These are phyloP conservation scores for Candida namnaoensis DNA, from an alignment of 805 yeast genomes.

Conservation along the genomic window DNA sequence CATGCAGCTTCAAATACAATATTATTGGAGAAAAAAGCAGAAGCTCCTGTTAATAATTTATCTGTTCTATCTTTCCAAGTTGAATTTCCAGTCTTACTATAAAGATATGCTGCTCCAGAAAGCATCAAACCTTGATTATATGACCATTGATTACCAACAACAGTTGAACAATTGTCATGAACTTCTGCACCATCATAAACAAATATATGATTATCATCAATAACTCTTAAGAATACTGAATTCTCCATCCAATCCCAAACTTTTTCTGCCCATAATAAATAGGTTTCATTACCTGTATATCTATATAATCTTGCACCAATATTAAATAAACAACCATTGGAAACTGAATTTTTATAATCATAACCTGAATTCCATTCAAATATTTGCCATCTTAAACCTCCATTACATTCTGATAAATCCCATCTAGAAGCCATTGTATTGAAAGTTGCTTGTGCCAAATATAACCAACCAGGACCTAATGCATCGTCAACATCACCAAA, in stretches of 20 bases:
- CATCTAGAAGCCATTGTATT: slow-evolving; percentile 87
- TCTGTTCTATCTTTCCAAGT: slow-evolving; percentile 60
- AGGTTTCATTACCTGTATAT: slow-evolving; percentile 67
- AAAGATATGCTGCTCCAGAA: slow-evolving; percentile 75
- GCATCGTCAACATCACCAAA: slow-evolving; percentile 59
- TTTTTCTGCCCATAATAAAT: slow-evolving; percentile 64
- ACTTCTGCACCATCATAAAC: slow-evolving; percentile 66
- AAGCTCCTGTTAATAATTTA: slow-evolving; percentile 44
- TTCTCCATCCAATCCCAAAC: slow-evolving; percentile 77
- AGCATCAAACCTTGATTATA: slow-evolving; percentile 78
- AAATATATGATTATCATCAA: slow-evolving; percentile 20
- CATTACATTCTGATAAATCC: slow-evolving; percentile 78
- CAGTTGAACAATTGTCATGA: slow-evolving; percentile 48
- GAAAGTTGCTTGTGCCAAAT: slow-evolving; percentile 81
- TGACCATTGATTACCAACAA: slow-evolving; percentile 67
- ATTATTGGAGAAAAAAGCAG: slow-evolving; percentile 43
- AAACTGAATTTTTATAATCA: slow-evolving; percentile 83
- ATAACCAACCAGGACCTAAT: slow-evolving; percentile 64
- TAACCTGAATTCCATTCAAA: slow-evolving; percentile 92
- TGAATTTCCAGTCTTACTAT: slow-evolving; percentile 58
- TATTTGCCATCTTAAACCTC: slow-evolving; percentile 96
- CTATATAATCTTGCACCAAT: slow-evolving; percentile 82
- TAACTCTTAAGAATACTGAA: slow-evolving; percentile 35
- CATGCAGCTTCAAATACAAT: slow-evolving; percentile 82
- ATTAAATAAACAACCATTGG: slow-evolving; percentile 88